A percentile compares a stretch with the other conserved stretches of the same genome.
These are phyloP conservation scores for Tylopilus sp. DNA, from an alignment of 768 basidiomycete genomes.

Conservation along the genomic window DNA sequence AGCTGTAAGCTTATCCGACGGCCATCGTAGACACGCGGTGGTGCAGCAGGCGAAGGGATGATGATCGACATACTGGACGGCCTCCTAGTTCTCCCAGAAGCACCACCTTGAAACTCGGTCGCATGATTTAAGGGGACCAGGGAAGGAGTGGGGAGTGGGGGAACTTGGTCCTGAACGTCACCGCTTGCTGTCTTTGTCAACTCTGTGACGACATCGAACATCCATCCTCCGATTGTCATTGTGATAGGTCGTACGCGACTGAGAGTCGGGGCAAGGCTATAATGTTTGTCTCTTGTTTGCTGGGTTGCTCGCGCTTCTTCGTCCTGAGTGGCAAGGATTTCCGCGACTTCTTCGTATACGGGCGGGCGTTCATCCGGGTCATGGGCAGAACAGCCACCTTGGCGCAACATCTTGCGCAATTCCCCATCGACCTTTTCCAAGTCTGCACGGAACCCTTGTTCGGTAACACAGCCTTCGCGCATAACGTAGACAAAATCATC, in stretches of 20 bases:
- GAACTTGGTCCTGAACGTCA: neutral
- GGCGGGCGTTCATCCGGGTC: conserved; percentile 26
- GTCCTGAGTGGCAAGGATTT: conserved; percentile 45
- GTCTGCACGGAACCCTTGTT: conserved; percentile 84
- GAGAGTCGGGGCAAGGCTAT: conserved; percentile 38
- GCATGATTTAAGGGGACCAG: conserved; percentile 18
- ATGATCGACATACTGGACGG: conserved; percentile 39
- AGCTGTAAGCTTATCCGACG: conserved; percentile 58
- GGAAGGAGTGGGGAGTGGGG: conserved; percentile 20
- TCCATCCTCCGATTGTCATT: conserved; percentile 63
- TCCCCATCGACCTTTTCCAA: conserved; percentile 63
- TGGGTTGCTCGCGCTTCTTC: conserved; percentile 33
- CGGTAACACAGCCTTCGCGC: conserved; percentile 72
- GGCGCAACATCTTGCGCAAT: conserved; percentile 66
- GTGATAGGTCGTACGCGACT: conserved; percentile 51
- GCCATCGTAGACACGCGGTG: conserved; percentile 28
- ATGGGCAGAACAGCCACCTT: conserved; percentile 56
- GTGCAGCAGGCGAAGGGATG: conserved; percentile 28
- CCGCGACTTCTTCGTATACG: conserved; percentile 40
- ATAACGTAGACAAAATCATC: conserved; percentile 93
- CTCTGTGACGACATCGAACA: conserved; percentile 76
- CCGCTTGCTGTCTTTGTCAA: conserved; percentile 39
- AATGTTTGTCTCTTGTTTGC: conserved; percentile 34
- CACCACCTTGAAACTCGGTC: conserved; percentile 21
- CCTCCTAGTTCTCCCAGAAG: conserved; percentile 16